Conservation (phyloP, 306 rosid genomes). For the Bauhinia variegata region DNA sequence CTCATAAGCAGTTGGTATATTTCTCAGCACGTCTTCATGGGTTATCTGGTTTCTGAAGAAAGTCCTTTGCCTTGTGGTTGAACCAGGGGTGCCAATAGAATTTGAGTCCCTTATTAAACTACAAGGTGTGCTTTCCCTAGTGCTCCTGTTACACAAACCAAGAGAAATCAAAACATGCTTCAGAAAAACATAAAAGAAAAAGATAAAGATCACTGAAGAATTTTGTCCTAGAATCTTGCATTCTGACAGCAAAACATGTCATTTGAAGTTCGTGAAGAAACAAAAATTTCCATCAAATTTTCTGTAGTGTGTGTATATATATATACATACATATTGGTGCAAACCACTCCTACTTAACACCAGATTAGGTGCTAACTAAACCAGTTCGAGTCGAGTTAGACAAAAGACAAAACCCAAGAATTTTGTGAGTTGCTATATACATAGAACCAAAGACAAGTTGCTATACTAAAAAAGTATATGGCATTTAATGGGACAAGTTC, state of each 20-base stretch:
- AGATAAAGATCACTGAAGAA: constrained; percentile 23
- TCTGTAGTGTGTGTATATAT: no score
- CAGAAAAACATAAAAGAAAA: constrained; percentile 15
- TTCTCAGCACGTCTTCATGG: constrained; percentile 50
- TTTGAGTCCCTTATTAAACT: constrained; percentile 68
- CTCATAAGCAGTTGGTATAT: constrained; percentile 67
- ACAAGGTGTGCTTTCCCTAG: constrained; percentile 81
- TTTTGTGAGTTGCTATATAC: no score
- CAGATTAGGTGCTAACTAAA: no score
- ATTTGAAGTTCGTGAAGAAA: background rate
- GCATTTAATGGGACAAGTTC: constrained; percentile 48
- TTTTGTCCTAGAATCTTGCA: constrained; percentile 34
- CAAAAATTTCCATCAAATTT: constrained; percentile 19
- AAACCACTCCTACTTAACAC: no score
- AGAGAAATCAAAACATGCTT: constrained; percentile 14
- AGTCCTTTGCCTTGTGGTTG: constrained; percentile 60
- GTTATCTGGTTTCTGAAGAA: constrained; percentile 30
- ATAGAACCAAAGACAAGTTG: constrained; percentile 44
- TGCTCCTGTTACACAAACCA: constrained; percentile 51
- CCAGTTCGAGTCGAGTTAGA: no score
- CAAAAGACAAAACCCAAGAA: no score
- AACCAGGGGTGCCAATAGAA: constrained; percentile 60
- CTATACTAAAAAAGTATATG: constrained; percentile 30
- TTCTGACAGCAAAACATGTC: constrained; percentile 41
- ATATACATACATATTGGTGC: no score